Percentiles rank a stretch among this genome's conserved stretches.
Conservation (phyloP, 768 basidiomycete species). For the Serendipita sp. region DNA sequence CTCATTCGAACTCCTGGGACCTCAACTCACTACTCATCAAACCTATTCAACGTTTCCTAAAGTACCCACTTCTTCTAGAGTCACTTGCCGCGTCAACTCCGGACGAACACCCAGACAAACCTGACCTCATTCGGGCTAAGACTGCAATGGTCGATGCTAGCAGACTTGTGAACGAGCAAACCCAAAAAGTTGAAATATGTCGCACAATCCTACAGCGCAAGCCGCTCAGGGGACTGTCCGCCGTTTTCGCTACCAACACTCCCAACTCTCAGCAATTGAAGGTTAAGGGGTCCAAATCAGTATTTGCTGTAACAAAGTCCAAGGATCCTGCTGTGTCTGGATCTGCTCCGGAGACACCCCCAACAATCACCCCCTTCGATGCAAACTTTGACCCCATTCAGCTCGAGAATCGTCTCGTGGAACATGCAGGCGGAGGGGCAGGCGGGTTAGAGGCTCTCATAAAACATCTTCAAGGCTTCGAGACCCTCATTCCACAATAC, state of each 20-base stretch:
- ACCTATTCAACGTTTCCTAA: conserved; percentile 89
- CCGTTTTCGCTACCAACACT: neutral
- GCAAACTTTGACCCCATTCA: conserved; percentile 18
- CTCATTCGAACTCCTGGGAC: conserved; percentile 80
- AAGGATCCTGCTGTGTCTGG: neutral
- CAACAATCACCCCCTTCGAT: neutral
- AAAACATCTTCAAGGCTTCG: conserved; percentile 38
- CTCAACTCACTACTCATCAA: conserved; percentile 90
- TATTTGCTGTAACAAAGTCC: conserved; percentile 8
- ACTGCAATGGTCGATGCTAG: conserved; percentile 56
- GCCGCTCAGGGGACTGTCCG: conserved; percentile 1
- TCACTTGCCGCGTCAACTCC: conserved; percentile 66
- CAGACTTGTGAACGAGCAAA: conserved; percentile 60
- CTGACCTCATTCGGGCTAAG: conserved; percentile 36
- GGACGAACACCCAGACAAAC: conserved; percentile 50
- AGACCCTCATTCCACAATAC: conserved; percentile 44
- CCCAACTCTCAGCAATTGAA: conserved; percentile 4
- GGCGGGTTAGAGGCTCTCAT: conserved; percentile 40
- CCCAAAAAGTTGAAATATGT: conserved; percentile 62
- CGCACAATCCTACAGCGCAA: conserved; percentile 43
- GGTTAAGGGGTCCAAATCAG: conserved; percentile 2
- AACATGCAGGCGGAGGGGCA: conserved; percentile 27
- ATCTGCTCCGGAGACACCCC: conserved; percentile 2
- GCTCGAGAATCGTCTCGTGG: conserved; percentile 22
- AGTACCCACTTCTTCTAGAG: conserved; percentile 75